phyloP scores from a whole-genome alignment of 2,329 filamentous ascomycete species.

The Alternaria sp. region DNA sequence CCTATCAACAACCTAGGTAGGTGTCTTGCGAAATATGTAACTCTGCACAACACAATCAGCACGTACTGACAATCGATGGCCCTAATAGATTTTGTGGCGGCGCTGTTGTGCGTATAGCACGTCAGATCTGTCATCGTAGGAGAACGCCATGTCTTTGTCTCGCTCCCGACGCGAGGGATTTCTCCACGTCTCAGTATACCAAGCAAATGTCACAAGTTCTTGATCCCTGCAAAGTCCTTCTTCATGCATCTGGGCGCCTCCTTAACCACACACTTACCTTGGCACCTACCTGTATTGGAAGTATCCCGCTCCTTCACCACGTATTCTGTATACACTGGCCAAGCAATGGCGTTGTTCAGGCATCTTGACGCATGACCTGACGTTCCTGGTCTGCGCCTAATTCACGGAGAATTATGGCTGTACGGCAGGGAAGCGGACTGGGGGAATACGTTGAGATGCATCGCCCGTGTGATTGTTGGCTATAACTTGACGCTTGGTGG shows the following conservation, averaged over 20 bases:
- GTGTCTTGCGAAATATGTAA: neutral
- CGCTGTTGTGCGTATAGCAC: neutral
- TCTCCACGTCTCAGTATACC: constrained; percentile 15
- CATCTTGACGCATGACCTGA: constrained; percentile 41
- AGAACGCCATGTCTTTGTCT: neutral
- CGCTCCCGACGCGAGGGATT: neutral
- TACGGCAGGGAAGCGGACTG: neutral
- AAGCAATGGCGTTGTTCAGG: constrained; percentile 21
- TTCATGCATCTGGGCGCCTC: constrained; percentile 22
- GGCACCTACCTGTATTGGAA: constrained; percentile 18
- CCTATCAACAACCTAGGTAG: no score
- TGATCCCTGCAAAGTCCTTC: constrained; percentile 25
- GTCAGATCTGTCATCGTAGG: neutral
- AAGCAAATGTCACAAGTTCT: constrained; percentile 38
- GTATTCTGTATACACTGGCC: constrained; percentile 19
- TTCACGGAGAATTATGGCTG: constrained; percentile 10
- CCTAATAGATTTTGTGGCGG: neutral
- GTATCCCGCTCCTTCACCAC: constrained; percentile 18
- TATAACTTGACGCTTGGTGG: constrained; percentile 28
- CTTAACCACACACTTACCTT: constrained; percentile 13
- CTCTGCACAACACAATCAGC: neutral
- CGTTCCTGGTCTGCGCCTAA: constrained; percentile 33
- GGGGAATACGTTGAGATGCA: neutral
- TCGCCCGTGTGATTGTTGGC: constrained; percentile 4
- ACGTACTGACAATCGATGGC: neutral